These are phyloP conservation scores for Gamarada debralockiae DNA, from an alignment of 495 filamentous ascomycete genomes.

Conservation along the genomic window DNA sequence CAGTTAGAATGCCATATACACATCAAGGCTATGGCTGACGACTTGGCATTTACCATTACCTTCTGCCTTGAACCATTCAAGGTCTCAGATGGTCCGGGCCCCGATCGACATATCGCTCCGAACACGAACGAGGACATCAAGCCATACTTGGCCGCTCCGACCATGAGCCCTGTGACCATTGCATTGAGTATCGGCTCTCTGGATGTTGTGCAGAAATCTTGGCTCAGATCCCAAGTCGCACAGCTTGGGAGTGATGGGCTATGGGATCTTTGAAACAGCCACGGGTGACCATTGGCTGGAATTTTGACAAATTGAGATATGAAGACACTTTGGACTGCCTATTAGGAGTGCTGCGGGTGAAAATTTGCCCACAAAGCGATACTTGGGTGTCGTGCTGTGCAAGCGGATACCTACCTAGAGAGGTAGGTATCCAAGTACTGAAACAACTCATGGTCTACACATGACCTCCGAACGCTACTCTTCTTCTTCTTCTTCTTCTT, in stretches of 20 bases:
- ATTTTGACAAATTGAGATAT: no score
- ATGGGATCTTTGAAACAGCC: slow-evolving; percentile 6
- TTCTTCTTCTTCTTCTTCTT: no score
- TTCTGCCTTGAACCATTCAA: slow-evolving; percentile 15
- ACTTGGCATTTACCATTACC: slow-evolving; percentile 9
- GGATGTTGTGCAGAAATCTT: slow-evolving; percentile 1
- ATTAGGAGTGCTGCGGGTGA: no score
- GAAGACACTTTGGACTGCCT: no score
- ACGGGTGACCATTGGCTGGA: no score
- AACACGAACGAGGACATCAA: slow-evolving; percentile 8
- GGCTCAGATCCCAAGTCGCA: slow-evolving; percentile 9
- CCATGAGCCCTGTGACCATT: slow-evolving; percentile 8
- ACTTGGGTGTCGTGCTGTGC: no score
- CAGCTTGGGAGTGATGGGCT: slow-evolving; percentile 4
- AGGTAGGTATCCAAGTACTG: no score
- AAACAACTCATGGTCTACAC: no score
- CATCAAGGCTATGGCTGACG: slow-evolving; percentile 4
- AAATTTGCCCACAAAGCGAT: no score
- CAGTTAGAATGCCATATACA: neutral
- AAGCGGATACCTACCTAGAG: no score
- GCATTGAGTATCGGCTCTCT: slow-evolving; percentile 4
- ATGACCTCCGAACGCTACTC: no score
- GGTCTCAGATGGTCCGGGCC: neutral
- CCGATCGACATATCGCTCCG: neutral
- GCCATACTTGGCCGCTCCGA: slow-evolving; percentile 9